Evolutionary conservation across 78 protist genomes (phyloP), one percentile per base, ranked within the genome.

Genomic region (Dictyostelium citrinum): DNA sequence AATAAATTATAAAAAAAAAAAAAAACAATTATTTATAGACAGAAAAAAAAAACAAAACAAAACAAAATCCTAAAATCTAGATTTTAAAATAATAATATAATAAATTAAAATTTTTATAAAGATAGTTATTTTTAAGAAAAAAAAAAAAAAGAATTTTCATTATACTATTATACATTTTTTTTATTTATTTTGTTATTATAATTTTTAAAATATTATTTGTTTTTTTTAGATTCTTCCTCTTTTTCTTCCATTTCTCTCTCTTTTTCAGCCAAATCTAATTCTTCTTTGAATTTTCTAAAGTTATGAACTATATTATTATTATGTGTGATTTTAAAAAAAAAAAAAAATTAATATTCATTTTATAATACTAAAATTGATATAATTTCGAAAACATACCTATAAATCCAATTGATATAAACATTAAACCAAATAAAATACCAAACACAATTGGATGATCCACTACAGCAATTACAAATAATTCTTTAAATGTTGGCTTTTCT

Each of bases 381-480:
- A 29, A 4, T 29, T 67, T 29, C 29, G 7, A 24, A 70, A 37
- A 79, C 41, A 29, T 79, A 79, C 84, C 58, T 55, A 79, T 27
- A 79, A 46, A 79, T 7, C 60, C 58, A 11, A 79, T 31, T 5
- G 37, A 7, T 8, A 79, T 79, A 33, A 79, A 33, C 39, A 79
- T 33, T 51, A 79, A 8, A 51, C 64, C 60, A 51, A 79, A 51
- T 33, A 79, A 79, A 49, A 33, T 17, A 14, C 64, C 84, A 79
- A 79, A 79, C 17, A 79, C 46, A 51, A 51, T 51, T 1, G 84
- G 84, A 79, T 79, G 84, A 8, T 79, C 84, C 6, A 55, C 0
- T 27, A 79, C 33, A 12, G 58, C 84, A 6, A 33, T 4, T 55
- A 79, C 58, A 49, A 51, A 70, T 3, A 76, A 27, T 43, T 46